These are phyloP conservation scores for Exophiala mesophila DNA, from an alignment of 2,329 filamentous ascomycete genomes.

Conservation along the genomic window DNA sequence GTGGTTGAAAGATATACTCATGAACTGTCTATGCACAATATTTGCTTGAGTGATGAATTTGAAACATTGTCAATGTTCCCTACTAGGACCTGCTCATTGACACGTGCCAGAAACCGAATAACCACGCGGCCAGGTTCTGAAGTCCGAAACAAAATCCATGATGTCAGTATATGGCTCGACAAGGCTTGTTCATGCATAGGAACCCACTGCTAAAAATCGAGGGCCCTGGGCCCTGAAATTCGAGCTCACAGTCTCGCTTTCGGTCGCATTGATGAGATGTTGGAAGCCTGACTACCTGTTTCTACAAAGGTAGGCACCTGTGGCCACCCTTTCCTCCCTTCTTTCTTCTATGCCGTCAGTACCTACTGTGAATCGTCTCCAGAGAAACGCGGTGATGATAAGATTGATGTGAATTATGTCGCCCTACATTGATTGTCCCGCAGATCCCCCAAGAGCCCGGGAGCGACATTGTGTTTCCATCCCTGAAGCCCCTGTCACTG, in stretches of 20 bases:
- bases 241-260: not conserved
- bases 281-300: no score
- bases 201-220: not conserved
- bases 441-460: slow-evolving; percentile 1
- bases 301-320: not conserved
- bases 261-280: not conserved
- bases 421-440: slow-evolving; percentile 1
- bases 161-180: slow-evolving; percentile 6
- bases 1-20: no score
- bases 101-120: no score
- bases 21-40: no score
- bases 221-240: not conserved
- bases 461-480: slow-evolving; percentile 1
- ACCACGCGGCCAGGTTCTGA: no score
- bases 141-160: slow-evolving; percentile 10
- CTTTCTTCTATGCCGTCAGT: not conserved
- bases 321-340: not conserved
- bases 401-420: not conserved
- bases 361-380: no score
- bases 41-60: no score
- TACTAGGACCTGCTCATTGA: no score
- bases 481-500: slow-evolving; percentile 5
- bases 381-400: no score
- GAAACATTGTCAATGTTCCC: no score
- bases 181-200: not conserved